Percentiles rank a stretch among this genome's conserved stretches.
These are phyloP conservation scores for Ascosphaera aggregata DNA, from an alignment of 2,329 filamentous ascomycete genomes.

Conservation along the genomic window DNA sequence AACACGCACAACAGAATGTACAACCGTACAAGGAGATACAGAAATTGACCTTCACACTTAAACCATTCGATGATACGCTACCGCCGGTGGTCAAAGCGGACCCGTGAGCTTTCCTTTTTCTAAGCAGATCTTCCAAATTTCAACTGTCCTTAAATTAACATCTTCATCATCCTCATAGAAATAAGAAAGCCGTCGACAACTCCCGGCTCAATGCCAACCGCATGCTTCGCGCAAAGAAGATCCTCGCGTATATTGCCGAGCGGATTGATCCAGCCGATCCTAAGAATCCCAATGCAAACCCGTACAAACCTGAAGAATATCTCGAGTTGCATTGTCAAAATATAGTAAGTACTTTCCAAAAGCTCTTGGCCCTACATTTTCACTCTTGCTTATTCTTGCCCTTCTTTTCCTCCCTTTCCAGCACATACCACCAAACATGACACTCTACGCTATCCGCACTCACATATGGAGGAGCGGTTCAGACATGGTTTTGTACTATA, in stretches of 20 bases:
- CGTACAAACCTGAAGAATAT: conserved; percentile 68
- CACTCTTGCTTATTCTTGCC: conserved; percentile 1
- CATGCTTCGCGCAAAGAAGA: conserved; percentile 91
- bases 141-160: too few species aligned
- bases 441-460: conserved; percentile 71
- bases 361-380: background rate
- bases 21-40: conserved; percentile 73
- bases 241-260: conserved; percentile 77
- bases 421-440: conserved; percentile 55
- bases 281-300: conserved; percentile 30
- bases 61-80: conserved; percentile 53
- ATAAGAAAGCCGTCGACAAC: conserved; percentile 29
- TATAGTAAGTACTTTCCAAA: conserved; percentile 36
- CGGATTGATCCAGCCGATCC: conserved; percentile 52
- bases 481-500: conserved; percentile 79
- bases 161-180: conserved; percentile 5
- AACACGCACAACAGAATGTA: conserved; percentile 35
- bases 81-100: conserved; percentile 53
- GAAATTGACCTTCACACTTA: conserved; percentile 85
- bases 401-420: conserved; percentile 4
- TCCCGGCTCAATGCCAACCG: conserved; percentile 87
- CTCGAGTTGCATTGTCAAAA: conserved; percentile 88
- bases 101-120: conserved; percentile 25
- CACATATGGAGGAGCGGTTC: conserved; percentile 92
- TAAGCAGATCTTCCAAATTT: too few species aligned